These are phyloP conservation scores for Phylloporus sp. DNA, from an alignment of 768 basidiomycete species.

Conservation along the genomic window DNA sequence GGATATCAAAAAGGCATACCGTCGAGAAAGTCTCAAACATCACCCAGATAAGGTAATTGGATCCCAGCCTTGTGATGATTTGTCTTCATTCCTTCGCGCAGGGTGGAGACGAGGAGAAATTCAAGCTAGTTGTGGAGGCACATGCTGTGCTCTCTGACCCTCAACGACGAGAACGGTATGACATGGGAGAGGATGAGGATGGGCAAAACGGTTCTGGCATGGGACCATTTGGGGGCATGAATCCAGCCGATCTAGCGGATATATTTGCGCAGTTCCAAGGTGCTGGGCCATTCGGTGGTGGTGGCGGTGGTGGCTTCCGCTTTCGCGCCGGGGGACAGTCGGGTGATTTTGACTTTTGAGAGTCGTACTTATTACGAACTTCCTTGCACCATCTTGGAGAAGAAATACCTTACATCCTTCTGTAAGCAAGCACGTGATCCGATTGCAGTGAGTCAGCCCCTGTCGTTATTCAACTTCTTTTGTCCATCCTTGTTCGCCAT, in stretches of 20 bases:
- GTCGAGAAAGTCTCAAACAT: conserved; percentile 79
- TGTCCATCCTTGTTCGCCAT: conserved; percentile 1
- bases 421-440: conserved; percentile 9
- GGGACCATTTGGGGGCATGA: conserved; percentile 38
- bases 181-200: conserved; percentile 80
- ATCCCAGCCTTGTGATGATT: background rate
- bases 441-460: conserved; percentile 4
- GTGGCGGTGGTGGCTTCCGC: conserved; percentile 31
- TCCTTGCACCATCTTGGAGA: background rate
- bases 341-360: conserved; percentile 20
- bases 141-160: conserved; percentile 81
- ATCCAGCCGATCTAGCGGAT: conserved; percentile 54
- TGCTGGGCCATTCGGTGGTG: conserved; percentile 28
- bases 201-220: conserved; percentile 47
- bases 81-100: conserved; percentile 25
- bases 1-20: conserved; percentile 91
- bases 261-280: conserved; percentile 64
- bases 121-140: conserved; percentile 86
- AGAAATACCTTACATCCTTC: conserved; percentile 13
- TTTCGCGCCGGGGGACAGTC: conserved; percentile 19
- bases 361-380: background rate
- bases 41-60: conserved; percentile 75
- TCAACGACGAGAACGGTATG: conserved; percentile 67
- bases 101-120: conserved; percentile 95
- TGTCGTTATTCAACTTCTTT: conserved; percentile 11